Evolutionary conservation across 2,329 filamentous ascomycete genomes (phyloP), one percentile per base, ranked within the genome.

Genomic region (Didymella segeticola): DNA sequence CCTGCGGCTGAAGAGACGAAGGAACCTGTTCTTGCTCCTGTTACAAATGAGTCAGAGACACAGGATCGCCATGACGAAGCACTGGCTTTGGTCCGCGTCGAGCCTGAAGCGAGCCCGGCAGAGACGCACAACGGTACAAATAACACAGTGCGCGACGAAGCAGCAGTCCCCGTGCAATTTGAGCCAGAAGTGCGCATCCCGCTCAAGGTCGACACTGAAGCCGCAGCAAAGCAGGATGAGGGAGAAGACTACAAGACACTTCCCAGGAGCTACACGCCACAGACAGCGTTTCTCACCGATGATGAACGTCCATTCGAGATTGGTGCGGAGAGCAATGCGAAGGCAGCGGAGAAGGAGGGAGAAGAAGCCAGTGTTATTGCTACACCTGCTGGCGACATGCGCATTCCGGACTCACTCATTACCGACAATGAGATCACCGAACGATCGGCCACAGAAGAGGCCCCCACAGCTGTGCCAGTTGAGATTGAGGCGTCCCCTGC

Each of bases 271-370:
- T 56, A 57, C 20, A 37, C 43, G 11, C 59, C 59, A 4, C 54
- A 50, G 12, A 61, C 53, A 9, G 43, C 48, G 7, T 42, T 58
- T 39, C 56, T 58, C 25, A 47, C 47, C 4, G 58, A 58, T 12
- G 38, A 56, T 31, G 52, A 52, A 4, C 47, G 45, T 26, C 55
- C 58, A 5, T 54, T 48, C 17, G 29, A 38, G 2, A 43, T 43
- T n/a, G 45, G 38, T 10, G 5, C 9, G 39, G 11, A 25, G 10
- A 5, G 7, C 3, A 7, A 31, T 15, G 6, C 15, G 4, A 5
- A 3, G 26, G 9, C 20, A 7, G 20, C n/a, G 14, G n/a, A 6
- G n/a, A 25, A 31, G 4, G 7, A 23, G 8, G 9, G 10, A n/a
- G 25, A 42, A 15, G 10, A 19, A 6, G 15, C 19, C 14, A 23